phyloP scores from a whole-genome alignment of 2,329 filamentous ascomycete species.

The Mycosphaerella sp. region DNA sequence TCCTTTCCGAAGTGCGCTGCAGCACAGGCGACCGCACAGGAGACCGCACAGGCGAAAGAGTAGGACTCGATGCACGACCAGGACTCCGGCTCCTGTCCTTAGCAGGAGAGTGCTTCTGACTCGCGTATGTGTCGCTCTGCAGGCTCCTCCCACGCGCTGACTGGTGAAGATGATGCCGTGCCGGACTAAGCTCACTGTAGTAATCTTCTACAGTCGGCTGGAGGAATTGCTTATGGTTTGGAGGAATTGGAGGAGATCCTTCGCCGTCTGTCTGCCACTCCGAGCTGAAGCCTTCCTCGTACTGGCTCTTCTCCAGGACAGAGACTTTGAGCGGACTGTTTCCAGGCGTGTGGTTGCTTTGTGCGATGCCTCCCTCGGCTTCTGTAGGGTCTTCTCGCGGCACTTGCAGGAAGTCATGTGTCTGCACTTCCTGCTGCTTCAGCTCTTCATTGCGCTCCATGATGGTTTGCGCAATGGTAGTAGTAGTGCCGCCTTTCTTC shows the following conservation, averaged over 20 bases:
- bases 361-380: slow-evolving; percentile 13
- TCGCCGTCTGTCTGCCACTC: slow-evolving; percentile 30
- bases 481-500: neutral
- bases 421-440: slow-evolving; percentile 4
- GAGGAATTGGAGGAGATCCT: slow-evolving; percentile 26
- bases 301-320: slow-evolving; percentile 5
- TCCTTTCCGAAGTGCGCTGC: slow-evolving; percentile 11
- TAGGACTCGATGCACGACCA: slow-evolving; percentile 29
- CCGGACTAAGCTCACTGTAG: slow-evolving; percentile 32
- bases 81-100: slow-evolving; percentile 21
- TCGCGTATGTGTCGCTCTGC: slow-evolving; percentile 3
- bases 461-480: slow-evolving; percentile 2
- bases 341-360: slow-evolving; percentile 28
- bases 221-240: slow-evolving; percentile 26
- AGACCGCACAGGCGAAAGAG: slow-evolving; percentile 27
- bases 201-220: slow-evolving; percentile 35
- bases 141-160: slow-evolving; percentile 11
- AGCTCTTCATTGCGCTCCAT: slow-evolving; percentile 5
- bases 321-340: slow-evolving; percentile 27
- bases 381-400: slow-evolving; percentile 16
- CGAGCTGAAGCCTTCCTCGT: slow-evolving; percentile 25
- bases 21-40: slow-evolving; percentile 25
- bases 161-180: slow-evolving; percentile 14
- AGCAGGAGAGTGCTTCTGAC: slow-evolving; percentile 4
- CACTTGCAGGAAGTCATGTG: slow-evolving; percentile 6